Conservation (phyloP, 2,329 filamentous ascomycete species). For the Tricladium varicosporioides region DNA sequence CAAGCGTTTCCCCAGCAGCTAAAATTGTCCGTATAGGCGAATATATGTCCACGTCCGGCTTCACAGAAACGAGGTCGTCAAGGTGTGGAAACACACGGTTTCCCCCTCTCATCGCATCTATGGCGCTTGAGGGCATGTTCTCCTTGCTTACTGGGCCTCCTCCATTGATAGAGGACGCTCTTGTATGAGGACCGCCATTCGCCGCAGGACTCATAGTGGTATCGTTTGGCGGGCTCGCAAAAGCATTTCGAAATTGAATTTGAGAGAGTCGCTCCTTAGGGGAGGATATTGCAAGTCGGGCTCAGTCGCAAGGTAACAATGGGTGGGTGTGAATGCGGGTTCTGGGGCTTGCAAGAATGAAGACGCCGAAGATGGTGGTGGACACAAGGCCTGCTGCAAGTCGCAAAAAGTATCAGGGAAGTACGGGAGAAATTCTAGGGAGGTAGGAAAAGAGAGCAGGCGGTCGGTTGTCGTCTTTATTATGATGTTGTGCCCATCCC, state of each 20-base stretch:
- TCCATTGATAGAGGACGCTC: slow-evolving; percentile 25
- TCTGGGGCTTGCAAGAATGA: neutral
- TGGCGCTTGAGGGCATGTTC: slow-evolving; percentile 15
- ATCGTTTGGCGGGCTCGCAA: slow-evolving; percentile 1
- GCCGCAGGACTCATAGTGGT: slow-evolving; percentile 33
- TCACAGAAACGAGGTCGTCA: slow-evolving; percentile 40
- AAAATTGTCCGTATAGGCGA: slow-evolving; percentile 53
- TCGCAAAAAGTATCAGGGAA: too few species aligned
- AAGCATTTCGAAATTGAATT: slow-evolving; percentile 21
- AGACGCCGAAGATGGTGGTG: neutral
- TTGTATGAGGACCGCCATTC: slow-evolving; percentile 23
- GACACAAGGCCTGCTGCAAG: too few species aligned
- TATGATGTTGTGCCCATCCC: too few species aligned
- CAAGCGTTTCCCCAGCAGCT: slow-evolving; percentile 49
- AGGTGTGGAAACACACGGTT: slow-evolving; percentile 39
- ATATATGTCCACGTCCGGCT: slow-evolving; percentile 31
- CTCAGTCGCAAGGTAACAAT: neutral
- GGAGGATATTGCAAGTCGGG: neutral
- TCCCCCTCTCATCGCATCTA: slow-evolving; percentile 19
- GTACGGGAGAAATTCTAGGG: neutral
- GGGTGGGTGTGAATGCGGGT: neutral
- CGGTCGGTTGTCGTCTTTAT: too few species aligned
- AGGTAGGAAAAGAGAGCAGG: neutral
- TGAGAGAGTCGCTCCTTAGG: neutral
- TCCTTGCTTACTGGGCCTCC: slow-evolving; percentile 22